Conservation (phyloP, 1,284 basidiomycete genomes). For the Malassezia brasiliensis region DNA sequence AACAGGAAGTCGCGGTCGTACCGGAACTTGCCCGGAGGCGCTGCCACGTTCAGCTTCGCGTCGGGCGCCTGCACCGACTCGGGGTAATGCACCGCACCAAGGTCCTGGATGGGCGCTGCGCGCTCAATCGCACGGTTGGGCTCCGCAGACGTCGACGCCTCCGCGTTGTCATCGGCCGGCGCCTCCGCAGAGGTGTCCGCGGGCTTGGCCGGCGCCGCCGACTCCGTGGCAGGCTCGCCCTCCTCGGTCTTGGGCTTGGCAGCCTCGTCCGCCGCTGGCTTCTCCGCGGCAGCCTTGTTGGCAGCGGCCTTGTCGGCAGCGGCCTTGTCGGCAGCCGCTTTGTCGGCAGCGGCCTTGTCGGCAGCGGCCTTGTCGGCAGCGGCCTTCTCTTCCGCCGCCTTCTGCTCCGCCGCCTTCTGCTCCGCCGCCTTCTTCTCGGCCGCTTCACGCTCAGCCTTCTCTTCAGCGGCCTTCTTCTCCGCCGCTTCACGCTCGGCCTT, state of each 20-base stretch:
- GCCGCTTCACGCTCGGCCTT: slow-evolving; percentile 15
- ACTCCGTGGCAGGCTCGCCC: background rate
- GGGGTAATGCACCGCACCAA: slow-evolving; percentile 71
- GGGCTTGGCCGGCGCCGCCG: too few species aligned
- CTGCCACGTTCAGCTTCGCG: slow-evolving; percentile 72
- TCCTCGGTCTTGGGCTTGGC: background rate
- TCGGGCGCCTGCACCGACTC: slow-evolving; percentile 72
- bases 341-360: slow-evolving; percentile 16
- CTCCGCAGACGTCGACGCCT: slow-evolving; percentile 35
- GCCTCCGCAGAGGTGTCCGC: slow-evolving; percentile 18
- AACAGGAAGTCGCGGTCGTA: slow-evolving; percentile 96
- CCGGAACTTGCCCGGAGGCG: slow-evolving; percentile 77
- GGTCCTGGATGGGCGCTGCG: slow-evolving; percentile 65
- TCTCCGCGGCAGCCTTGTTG: slow-evolving; percentile 16
- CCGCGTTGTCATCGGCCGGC: background rate
- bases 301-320: slow-evolving; percentile 24
- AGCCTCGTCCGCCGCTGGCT: slow-evolving; percentile 8
- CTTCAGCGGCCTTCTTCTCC: slow-evolving; percentile 6
- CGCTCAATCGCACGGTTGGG: slow-evolving; percentile 8
- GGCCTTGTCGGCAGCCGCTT: slow-evolving; percentile 21
- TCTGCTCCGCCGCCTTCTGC: slow-evolving; percentile 10
- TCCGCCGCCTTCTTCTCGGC: slow-evolving; percentile 22
- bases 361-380: slow-evolving; percentile 7
- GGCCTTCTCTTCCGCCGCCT: slow-evolving; percentile 3
- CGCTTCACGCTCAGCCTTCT: slow-evolving; percentile 10